phyloP scores from a whole-genome alignment of 192 early-diverging fungal genomes.

The Oehlia diaphana region DNA sequence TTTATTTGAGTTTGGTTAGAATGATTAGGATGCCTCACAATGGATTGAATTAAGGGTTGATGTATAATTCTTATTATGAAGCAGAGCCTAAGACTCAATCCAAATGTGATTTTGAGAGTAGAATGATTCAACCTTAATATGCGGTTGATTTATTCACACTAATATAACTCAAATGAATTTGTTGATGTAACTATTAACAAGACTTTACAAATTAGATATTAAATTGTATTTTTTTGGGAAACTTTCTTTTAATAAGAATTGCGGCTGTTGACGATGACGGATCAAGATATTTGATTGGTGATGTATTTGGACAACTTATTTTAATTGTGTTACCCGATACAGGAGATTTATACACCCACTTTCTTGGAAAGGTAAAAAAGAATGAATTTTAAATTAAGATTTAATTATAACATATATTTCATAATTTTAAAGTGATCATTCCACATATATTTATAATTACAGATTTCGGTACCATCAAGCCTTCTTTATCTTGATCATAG shows the following conservation, averaged over 20 bases:
- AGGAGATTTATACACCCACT: constrained; percentile 39
- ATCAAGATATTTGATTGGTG: constrained; percentile 68
- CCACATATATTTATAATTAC: constrained; percentile 38
- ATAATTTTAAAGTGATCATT: no score
- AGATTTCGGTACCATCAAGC: constrained; percentile 54
- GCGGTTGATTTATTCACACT: neutral
- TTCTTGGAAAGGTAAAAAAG: constrained; percentile 51
- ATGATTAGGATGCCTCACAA: neutral
- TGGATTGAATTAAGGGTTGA: no score
- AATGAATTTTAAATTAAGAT: constrained; percentile 12
- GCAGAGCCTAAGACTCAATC: neutral
- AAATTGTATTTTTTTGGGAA: neutral
- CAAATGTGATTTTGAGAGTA: neutral
- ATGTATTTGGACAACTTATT: constrained; percentile 63
- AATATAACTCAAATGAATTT: neutral
- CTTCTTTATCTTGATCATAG: constrained; percentile 71
- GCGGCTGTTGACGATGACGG: constrained; percentile 53
- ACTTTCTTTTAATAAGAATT: constrained; percentile 1
- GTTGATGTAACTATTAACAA: neutral
- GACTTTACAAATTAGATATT: neutral
- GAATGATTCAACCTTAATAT: neutral
- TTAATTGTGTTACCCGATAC: constrained; percentile 48
- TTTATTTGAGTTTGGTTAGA: neutral
- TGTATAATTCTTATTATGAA: neutral
- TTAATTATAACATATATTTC: neutral